phyloP scores from a whole-genome alignment of 2,329 filamentous ascomycete genomes.

The Fusarium nodosum region DNA sequence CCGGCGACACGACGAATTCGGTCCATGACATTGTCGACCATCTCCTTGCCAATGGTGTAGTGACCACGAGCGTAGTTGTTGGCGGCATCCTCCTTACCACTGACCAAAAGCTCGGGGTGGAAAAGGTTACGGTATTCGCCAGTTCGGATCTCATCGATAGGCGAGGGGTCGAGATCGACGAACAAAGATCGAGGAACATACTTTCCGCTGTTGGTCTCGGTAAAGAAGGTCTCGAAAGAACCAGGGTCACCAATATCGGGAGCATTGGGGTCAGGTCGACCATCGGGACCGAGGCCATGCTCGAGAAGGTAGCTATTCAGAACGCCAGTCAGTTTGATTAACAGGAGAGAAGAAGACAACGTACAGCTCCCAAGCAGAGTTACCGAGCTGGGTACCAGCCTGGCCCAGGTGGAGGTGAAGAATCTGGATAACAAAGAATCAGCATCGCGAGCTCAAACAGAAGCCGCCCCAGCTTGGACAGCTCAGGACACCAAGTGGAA shows the following conservation, averaged over 20 bases:
- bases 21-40: conserved; percentile 78
- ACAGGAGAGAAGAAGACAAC: conserved; percentile 54
- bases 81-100: conserved; percentile 81
- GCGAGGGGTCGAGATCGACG: conserved; percentile 79
- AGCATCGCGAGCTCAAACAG: conserved; percentile 30
- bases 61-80: conserved; percentile 84
- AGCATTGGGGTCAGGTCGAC: conserved; percentile 72
- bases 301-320: conserved; percentile 75
- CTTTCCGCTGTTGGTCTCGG: conserved; percentile 78
- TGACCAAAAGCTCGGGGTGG: conserved; percentile 79
- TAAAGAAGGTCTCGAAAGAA: conserved; percentile 81
- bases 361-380: conserved; percentile 83
- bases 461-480: conserved; percentile 17
- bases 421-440: conserved; percentile 60
- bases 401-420: conserved; percentile 75
- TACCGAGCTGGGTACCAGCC: conserved; percentile 80
- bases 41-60: conserved; percentile 83
- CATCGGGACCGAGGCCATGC: conserved; percentile 76
- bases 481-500: conserved; percentile 44
- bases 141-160: conserved; percentile 80
- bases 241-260: conserved; percentile 72
- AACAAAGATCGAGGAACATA: conserved; percentile 80
- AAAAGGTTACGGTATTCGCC: conserved; percentile 77
- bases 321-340: conserved; percentile 44
- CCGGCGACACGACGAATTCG: conserved; percentile 77